Percentiles rank a stretch among this genome's conserved stretches.
Conservation (phyloP, 2,329 filamentous ascomycete species). For the Chaetomium olivaceum region DNA sequence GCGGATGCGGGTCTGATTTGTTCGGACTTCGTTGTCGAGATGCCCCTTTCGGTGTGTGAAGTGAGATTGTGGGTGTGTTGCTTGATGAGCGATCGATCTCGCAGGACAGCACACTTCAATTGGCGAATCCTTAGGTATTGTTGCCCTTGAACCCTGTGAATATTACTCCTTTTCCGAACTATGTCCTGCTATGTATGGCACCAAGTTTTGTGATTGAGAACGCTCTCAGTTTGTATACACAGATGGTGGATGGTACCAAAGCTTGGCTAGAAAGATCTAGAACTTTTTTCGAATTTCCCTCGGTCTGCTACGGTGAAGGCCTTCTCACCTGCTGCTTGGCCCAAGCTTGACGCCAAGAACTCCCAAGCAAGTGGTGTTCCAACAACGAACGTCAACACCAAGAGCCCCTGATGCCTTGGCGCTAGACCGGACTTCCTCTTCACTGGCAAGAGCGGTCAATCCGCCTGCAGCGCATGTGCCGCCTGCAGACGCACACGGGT, state of each 20-base stretch:
- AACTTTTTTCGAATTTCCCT: conserved; percentile 17
- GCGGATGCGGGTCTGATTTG: conserved; percentile 15
- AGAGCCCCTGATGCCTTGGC: conserved; percentile 17
- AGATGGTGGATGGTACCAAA: not conserved
- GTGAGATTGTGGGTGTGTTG: not conserved
- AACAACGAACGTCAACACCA: conserved; percentile 21
- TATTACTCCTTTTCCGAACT: not conserved
- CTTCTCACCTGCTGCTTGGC: not conserved
- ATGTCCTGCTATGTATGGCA: not conserved
- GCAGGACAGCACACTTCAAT: not conserved
- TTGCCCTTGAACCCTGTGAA: not conserved
- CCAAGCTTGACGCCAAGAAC: conserved; percentile 17
- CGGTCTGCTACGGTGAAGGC: conserved; percentile 6
- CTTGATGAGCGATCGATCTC: not conserved
- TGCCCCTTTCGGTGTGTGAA: not conserved
- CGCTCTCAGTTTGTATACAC: not conserved
- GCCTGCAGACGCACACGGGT: not conserved
- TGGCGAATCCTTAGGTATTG: not conserved
- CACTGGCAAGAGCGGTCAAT: not conserved
- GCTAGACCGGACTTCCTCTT: not conserved
- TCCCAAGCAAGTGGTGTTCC: not conserved
- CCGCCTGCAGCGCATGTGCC: not conserved
- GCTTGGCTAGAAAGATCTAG: conserved; percentile 27
- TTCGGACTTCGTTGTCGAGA: not conserved
- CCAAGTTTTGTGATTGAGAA: not conserved